These are phyloP conservation scores for Neofusicoccum cordaticola DNA, from an alignment of 2,329 filamentous ascomycete species.

Conservation along the genomic window DNA sequence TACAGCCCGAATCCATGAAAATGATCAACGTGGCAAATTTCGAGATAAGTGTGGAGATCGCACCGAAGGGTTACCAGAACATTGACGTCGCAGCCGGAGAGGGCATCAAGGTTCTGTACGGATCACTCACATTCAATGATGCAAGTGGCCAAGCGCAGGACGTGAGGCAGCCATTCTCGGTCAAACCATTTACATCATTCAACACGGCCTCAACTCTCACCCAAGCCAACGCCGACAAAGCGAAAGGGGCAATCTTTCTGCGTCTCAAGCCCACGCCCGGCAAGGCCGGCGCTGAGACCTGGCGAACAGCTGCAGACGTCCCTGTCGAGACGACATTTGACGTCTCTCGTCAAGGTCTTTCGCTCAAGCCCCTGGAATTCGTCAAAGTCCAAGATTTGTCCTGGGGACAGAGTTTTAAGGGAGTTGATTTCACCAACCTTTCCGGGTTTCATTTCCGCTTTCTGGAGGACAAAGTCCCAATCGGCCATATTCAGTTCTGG, in stretches of 20 bases:
- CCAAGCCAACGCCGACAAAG: not conserved
- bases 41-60: not conserved
- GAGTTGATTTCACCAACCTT: conserved; percentile 10
- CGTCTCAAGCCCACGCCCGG: not conserved
- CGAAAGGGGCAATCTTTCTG: not conserved
- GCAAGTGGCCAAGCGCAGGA: not conserved
- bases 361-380: not conserved
- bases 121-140: not conserved
- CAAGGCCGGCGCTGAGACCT: not conserved
- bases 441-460: conserved; percentile 15
- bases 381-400: not conserved
- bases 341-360: not conserved
- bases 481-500: conserved; percentile 21
- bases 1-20: not conserved
- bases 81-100: not conserved
- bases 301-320: not conserved
- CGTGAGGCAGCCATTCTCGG: not conserved
- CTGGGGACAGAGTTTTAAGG: conserved; percentile 2
- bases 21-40: not conserved
- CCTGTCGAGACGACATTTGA: not conserved
- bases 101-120: not conserved
- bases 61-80: not conserved
- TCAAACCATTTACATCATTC: not conserved
- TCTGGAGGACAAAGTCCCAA: not conserved
- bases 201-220: not conserved